These are phyloP conservation scores for Apiotrichum laibachii DNA, from an alignment of 1,284 basidiomycete species.

Conservation along the genomic window DNA sequence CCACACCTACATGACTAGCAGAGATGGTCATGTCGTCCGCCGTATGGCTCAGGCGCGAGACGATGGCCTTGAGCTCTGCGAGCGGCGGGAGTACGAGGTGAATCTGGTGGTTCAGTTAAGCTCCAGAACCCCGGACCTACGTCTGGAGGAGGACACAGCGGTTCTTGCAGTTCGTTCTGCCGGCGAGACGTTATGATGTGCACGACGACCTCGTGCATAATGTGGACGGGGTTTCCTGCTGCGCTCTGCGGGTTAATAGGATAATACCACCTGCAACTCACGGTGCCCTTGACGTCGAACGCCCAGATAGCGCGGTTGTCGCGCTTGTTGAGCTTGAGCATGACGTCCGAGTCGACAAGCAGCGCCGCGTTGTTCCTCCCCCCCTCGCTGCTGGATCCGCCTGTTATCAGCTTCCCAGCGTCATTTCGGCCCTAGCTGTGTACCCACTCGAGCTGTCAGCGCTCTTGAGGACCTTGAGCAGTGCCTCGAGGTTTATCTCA, in stretches of 20 bases:
- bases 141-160: conserved; percentile 82
- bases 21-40: conserved; percentile 68
- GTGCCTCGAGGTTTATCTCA: conserved; percentile 62
- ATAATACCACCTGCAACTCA: conserved; percentile 8
- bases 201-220: conserved; percentile 52
- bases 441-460: conserved; percentile 44
- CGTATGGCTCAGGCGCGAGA: conserved; percentile 70
- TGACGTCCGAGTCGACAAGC: conserved; percentile 60
- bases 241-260: conserved; percentile 21
- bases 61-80: conserved; percentile 71
- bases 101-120: conserved; percentile 55
- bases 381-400: conserved; percentile 5
- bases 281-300: conserved; percentile 42
- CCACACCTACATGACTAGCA: conserved; percentile 36
- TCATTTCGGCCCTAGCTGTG: not conserved
- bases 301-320: conserved; percentile 42
- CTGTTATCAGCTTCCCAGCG: not conserved
- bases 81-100: conserved; percentile 78
- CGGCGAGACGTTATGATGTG: conserved; percentile 70
- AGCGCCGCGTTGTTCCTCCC: conserved; percentile 11
- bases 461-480: conserved; percentile 65
- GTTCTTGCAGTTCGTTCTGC: conserved; percentile 70
- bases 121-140: conserved; percentile 53
- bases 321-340: conserved; percentile 63
- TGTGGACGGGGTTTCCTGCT: conserved; percentile 32